Evolutionary conservation across 208 protist species (phyloP).

Genomic region (Angomonas ambiguus): DNA sequence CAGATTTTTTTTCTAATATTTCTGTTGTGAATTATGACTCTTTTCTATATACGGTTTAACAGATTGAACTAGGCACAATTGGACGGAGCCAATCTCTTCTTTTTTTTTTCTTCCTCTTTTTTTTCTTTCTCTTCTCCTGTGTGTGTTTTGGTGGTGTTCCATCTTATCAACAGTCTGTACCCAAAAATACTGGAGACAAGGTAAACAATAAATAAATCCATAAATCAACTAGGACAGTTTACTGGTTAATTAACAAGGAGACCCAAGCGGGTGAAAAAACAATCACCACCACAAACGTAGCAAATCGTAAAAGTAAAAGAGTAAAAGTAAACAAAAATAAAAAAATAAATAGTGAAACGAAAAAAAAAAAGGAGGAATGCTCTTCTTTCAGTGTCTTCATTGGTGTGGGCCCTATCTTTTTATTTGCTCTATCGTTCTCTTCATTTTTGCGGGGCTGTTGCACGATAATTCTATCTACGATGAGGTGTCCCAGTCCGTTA

Average conservation of each 20-base stretch:
- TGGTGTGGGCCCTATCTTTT: conserved; percentile 37
- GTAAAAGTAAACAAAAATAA: not conserved
- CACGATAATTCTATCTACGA: conserved; percentile 50
- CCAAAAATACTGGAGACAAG: not conserved
- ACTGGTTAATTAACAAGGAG: no score
- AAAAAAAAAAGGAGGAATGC: not conserved
- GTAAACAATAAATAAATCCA: not conserved
- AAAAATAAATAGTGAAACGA: conserved; percentile 1
- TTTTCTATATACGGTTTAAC: no score
- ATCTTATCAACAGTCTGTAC: no score
- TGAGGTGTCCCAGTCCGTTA: conserved; percentile 38
- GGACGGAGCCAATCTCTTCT: not conserved
- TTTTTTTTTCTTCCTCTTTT: conserved; percentile 4
- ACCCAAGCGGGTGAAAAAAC: no score
- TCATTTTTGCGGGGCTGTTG: conserved; percentile 32
- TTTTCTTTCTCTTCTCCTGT: not conserved
- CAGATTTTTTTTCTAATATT: not conserved
- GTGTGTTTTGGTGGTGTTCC: no score
- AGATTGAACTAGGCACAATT: no score
- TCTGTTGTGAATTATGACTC: no score
- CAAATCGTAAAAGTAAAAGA: not conserved
- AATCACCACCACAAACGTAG: not conserved
- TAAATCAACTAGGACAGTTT: no score
- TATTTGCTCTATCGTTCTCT: conserved; percentile 31
- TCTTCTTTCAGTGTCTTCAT: conserved; percentile 3